A percentile compares a stretch with the other conserved stretches of the same genome.
Conservation (phyloP, 306 rosid genomes). For the Vachellia pachyceras region DNA sequence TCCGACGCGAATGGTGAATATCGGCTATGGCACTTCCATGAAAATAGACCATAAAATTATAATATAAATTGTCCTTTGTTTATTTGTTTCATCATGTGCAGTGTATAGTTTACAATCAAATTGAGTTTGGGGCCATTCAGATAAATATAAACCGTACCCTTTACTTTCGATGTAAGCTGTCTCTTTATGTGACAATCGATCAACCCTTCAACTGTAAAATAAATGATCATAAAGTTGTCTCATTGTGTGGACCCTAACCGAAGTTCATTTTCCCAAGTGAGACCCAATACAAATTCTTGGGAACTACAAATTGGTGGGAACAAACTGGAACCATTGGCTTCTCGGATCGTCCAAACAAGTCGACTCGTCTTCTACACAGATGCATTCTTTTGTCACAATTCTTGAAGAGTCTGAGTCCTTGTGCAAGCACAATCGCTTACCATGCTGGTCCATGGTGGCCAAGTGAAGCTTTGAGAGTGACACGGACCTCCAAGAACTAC, state of each 20-base stretch:
- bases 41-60: background rate
- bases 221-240: background rate
- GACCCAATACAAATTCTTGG: background rate
- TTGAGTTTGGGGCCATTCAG: background rate
- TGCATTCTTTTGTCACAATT: constrained; percentile 40
- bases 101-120: background rate
- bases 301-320: constrained; percentile 41
- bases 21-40: background rate
- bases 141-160: background rate
- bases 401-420: constrained; percentile 27
- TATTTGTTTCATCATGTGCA: background rate
- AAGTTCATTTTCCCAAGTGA: background rate
- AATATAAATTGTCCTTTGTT: background rate
- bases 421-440: constrained; percentile 38
- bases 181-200: background rate
- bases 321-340: constrained; percentile 50
- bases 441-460: constrained; percentile 18
- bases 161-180: background rate
- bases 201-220: background rate
- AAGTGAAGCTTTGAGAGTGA: constrained; percentile 44
- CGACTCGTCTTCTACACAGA: constrained; percentile 39
- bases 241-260: background rate
- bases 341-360: constrained; percentile 42
- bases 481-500: constrained; percentile 37
- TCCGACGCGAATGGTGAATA: background rate